Base-by-base conservation (phyloP, 2,329 filamentous ascomycete species). In the Cercospora brassicicola region DNA sequence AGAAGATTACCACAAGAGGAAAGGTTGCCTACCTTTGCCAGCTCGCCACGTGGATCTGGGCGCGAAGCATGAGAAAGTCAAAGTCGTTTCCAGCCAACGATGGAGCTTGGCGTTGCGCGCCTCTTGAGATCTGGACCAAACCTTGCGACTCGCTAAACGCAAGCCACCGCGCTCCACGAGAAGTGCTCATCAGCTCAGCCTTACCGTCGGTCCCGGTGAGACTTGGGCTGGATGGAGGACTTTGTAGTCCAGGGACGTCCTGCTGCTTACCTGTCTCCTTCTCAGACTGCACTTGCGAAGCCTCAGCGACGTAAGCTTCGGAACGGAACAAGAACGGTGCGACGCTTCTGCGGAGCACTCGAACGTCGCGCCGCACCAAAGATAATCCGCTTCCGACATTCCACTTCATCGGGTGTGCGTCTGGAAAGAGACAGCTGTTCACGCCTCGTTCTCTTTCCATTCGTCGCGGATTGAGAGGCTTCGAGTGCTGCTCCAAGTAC, bases 81-180 rank as follows among this genome's bases (percentile, higher is more conserved):
- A 55, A 55, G 11, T 55, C 15, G 4, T 3, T 55, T 55, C 48
- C 48, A 55, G 48, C 48, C 48, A 55, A 55, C 48, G 18, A 48
- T 23, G 45, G 18, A 48, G 45, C 45, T 18, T 55, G 23, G 48
- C 48, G 48, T 15, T 15, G 20, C 20, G 13, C 13, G 48, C 48
- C 48, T 55, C 48, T 55, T 30, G 48, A 55, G 48, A 55, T 55
- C 48, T 55, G 48, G 48, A 26, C 48, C 48, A 28, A 55, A 48
- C 23, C 48, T 26, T 55, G 2, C 23, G 23, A 55, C 20, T 53
- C 48, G 48, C 20, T 28, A 13, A 26, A 8, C 5, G 48, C 48
- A 53, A 53, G 48, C 48, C 48, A 53, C 8, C 18, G 48, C 48
- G 23, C 48, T 53, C 10, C 48, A 53, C 42, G 42, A 48, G 36